Conservation (phyloP, 495 filamentous ascomycete genomes). For the Daldinia concentrica region DNA sequence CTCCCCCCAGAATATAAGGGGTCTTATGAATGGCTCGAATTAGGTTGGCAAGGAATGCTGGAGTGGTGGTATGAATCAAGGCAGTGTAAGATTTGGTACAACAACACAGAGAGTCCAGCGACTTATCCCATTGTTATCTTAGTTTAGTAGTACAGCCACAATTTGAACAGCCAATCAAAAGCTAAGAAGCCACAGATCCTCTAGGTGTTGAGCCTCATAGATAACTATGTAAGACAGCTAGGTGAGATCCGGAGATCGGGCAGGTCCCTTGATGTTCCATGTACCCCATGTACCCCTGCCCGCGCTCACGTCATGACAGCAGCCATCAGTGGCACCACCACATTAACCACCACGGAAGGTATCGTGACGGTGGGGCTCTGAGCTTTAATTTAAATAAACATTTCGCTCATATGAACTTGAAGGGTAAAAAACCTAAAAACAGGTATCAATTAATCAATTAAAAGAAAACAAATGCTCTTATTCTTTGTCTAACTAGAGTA, state of each 20-base stretch:
- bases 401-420: background rate
- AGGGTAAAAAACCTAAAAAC: background rate
- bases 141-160: too few species aligned
- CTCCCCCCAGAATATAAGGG: too few species aligned
- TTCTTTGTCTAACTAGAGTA: background rate
- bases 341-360: constrained; percentile 13
- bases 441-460: background rate
- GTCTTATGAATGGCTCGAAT: too few species aligned
- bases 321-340: constrained; percentile 29
- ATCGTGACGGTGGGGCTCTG: constrained; percentile 37
- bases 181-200: background rate
- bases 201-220: constrained; percentile 5
- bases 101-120: too few species aligned
- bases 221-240: too few species aligned
- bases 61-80: too few species aligned
- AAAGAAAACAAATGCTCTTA: too few species aligned
- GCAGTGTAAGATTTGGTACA: too few species aligned
- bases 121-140: too few species aligned
- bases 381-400: constrained; percentile 17
- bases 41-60: too few species aligned
- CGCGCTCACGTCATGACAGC: constrained; percentile 32
- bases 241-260: constrained; percentile 37
- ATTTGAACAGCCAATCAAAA: too few species aligned
- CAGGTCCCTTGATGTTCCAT: constrained; percentile 5
- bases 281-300: constrained; percentile 3